Evolutionary conservation across 228 moss, liverwort and hornwort species (phyloP).

Genomic region (Sphagnum fallax): DNA sequence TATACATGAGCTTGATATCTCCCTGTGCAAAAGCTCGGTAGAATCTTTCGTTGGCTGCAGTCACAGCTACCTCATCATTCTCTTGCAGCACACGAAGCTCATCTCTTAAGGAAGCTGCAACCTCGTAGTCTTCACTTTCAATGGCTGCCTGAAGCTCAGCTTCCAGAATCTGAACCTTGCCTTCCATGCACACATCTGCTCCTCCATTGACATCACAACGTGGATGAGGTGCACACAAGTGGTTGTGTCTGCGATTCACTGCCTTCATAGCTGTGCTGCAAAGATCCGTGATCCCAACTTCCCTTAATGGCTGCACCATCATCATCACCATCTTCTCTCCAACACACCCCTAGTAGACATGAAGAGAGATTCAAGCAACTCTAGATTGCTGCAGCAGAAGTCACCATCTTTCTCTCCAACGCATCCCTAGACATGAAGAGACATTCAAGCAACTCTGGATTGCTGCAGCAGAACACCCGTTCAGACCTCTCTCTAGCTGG

Average conservation of each 20-base stretch:
- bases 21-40: constrained; percentile 3
- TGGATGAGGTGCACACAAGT: background rate
- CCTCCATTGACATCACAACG: background rate
- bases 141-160: constrained; percentile 3
- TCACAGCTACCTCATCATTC: background rate
- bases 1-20: background rate
- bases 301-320: too few relatives aligned
- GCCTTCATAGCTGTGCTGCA: background rate
- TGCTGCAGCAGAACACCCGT: too few relatives aligned
- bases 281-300: background rate
- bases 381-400: too few relatives aligned
- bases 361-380: too few relatives aligned
- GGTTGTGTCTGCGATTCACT: background rate
- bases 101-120: constrained; percentile 1
- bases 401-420: too few relatives aligned
- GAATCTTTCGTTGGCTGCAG: constrained; percentile 5
- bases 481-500: too few relatives aligned
- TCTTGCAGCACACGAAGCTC: constrained; percentile 3
- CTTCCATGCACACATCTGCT: background rate
- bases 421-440: too few relatives aligned
- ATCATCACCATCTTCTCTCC: too few relatives aligned
- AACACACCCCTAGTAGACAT: too few relatives aligned
- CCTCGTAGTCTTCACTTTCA: constrained; percentile 1
- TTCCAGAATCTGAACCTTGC: background rate
- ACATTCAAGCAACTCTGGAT: too few relatives aligned